Evolutionary conservation across 352 stramenopile genomes (phyloP), one percentile per base, ranked within the genome.

Genomic region (Globisporangium cystogenes): DNA sequence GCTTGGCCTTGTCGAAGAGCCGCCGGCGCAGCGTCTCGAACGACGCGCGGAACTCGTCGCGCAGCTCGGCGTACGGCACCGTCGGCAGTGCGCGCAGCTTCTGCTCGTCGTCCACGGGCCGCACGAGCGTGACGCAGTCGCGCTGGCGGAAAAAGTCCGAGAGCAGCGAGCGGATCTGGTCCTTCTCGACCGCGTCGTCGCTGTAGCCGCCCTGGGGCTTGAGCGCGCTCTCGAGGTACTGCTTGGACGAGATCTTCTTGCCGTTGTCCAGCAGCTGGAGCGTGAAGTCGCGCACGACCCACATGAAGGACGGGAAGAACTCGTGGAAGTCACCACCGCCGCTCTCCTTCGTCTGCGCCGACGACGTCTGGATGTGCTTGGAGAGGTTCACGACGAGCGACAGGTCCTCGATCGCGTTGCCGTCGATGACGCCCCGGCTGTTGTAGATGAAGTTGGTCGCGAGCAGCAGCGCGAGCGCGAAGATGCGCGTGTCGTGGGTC

Each of bases 381-480:
- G 87, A 88, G 29, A 97, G 58, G 63, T 97, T 92, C 14, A 95
- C 87, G 10, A 97, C 87, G 11, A 97, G 82, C 57, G 89, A 96
- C 26, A 97, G 64, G 49, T 95, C 82, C 44, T 94, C 85, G 51
- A 97, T 91, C 3, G 88, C 87, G 31, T 91, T 93, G 26, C 72
- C 76, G 64, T 97, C 88, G 54, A 97, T 96, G 0, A 94, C 84
- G 18, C 88, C 88, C 23, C 82, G 82, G 47, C 76, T 93, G 68
- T 97, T 97, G 81, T 96, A 97, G 49, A 97, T 80, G 50, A 97
- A 96, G 44, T 78, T 84, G 26, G 86, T 92, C 21, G 76, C 74
- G 42, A 97, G 66, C 20, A 97, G 65, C 62, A 96, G 57, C 29
- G 85, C 86, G 7, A 97, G 65, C 29, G 87, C 82, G 60, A 97